phyloP scores from a whole-genome alignment of 1,139 yeast genomes.

The Hemisphaericaspora xylofermentans region DNA sequence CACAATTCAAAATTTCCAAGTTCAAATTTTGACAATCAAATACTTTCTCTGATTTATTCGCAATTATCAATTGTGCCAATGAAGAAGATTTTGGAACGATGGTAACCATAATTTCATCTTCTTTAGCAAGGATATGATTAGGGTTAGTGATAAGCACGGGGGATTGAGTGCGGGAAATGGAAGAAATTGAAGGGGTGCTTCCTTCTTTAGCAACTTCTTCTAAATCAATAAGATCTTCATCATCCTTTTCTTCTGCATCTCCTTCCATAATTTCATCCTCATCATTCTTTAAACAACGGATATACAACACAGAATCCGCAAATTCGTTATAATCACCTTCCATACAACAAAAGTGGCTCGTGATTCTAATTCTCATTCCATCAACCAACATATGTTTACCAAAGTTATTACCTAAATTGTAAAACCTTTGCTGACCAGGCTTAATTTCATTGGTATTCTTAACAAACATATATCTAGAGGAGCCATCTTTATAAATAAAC shows the following conservation, averaged over 20 bases:
- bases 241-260: background rate
- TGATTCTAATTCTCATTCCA: constrained; percentile 23
- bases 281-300: background rate
- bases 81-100: constrained; percentile 32
- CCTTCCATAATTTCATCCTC: background rate
- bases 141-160: constrained; percentile 2
- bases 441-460: constrained; percentile 29
- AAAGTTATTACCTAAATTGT: constrained; percentile 23
- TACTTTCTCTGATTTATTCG: constrained; percentile 26
- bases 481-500: constrained; percentile 19
- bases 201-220: background rate
- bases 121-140: background rate
- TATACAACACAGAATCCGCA: constrained; percentile 12
- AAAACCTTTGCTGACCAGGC: constrained; percentile 30
- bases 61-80: constrained; percentile 33
- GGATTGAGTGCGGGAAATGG: constrained; percentile 2
- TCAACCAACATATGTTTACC: constrained; percentile 17
- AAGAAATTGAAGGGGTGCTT: background rate
- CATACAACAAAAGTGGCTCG: constrained; percentile 21
- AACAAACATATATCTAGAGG: constrained; percentile 21
- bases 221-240: background rate
- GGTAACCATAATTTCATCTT: constrained; percentile 21
- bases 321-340: constrained; percentile 23
- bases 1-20: constrained; percentile 32
- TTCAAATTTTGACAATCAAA: constrained; percentile 34